phyloP scores from a whole-genome alignment of 495 filamentous ascomycete species.

The Podospora pseudopauciseta region DNA sequence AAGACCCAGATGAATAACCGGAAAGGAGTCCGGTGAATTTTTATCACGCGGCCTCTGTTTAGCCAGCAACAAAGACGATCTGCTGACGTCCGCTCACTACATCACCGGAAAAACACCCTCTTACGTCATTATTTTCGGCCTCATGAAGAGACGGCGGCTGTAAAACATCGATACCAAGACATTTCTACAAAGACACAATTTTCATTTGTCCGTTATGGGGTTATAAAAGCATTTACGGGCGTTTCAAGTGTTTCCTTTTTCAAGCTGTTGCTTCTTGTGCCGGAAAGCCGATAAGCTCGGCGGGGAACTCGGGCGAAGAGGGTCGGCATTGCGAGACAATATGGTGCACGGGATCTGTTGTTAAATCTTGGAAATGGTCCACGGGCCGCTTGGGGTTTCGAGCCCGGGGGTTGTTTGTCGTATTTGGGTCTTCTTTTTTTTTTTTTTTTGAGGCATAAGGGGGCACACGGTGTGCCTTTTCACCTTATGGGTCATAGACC shows the following conservation, averaged over 20 bases:
- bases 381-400: background rate
- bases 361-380: background rate
- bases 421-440: background rate
- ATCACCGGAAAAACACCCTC: background rate
- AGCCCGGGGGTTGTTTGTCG: background rate
- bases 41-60: background rate
- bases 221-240: conserved; percentile 32
- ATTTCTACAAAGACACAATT: conserved; percentile 4
- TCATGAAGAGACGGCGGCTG: background rate
- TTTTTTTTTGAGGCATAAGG: background rate
- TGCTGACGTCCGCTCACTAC: background rate
- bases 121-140: background rate
- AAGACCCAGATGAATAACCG: conserved; percentile 40
- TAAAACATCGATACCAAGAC: background rate
- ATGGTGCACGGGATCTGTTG: background rate
- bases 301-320: background rate
- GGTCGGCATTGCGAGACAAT: background rate
- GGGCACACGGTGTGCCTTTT: background rate
- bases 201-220: conserved; percentile 17
- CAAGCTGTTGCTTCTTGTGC: background rate
- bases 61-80: background rate
- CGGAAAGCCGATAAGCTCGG: background rate
- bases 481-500: conserved; percentile 1
- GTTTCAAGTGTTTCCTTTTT: conserved; percentile 19
- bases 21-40: background rate